Evolutionary conservation across 1,284 basidiomycete species (phyloP).

Genomic region (Dichomitus squalens): DNA sequence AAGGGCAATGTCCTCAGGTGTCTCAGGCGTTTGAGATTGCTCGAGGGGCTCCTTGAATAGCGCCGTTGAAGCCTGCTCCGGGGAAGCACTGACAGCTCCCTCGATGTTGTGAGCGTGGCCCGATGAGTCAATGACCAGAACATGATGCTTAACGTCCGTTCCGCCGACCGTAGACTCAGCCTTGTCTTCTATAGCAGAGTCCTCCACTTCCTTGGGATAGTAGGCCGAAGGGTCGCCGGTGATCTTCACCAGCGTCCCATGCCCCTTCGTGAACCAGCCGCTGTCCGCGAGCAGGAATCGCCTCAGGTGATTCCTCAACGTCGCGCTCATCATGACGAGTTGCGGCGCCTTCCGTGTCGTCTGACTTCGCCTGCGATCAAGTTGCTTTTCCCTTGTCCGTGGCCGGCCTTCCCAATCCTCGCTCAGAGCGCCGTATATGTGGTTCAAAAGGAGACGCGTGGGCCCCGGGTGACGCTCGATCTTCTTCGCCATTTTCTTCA

Average conservation of each 20-base stretch:
- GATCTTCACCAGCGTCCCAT: conserved; percentile 48
- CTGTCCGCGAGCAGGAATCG: conserved; percentile 52
- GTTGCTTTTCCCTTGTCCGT: neutral
- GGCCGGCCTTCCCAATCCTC: neutral
- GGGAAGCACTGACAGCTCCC: neutral
- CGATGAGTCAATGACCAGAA: conserved; percentile 58
- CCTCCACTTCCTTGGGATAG: conserved; percentile 6
- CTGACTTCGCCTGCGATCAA: neutral
- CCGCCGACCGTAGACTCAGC: conserved; percentile 32
- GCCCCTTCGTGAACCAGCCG: conserved; percentile 53
- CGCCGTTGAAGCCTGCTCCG: neutral
- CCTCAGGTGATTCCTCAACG: conserved; percentile 57
- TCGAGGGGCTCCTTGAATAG: conserved; percentile 2
- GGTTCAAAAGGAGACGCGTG: conserved; percentile 59
- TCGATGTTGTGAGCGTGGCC: conserved; percentile 53
- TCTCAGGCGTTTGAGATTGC: conserved; percentile 4
- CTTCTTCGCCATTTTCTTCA: conserved; percentile 41
- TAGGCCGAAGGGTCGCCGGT: conserved; percentile 30
- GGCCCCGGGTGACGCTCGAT: conserved; percentile 55
- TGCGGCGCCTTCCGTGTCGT: conserved; percentile 43
- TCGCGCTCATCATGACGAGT: conserved; percentile 70
- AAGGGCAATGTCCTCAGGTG: conserved; percentile 10
- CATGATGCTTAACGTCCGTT: conserved; percentile 53
- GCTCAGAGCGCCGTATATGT: conserved; percentile 42
- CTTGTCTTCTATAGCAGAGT: conserved; percentile 12